These are phyloP conservation scores for slime mould (Dictyostelium discoideum) DNA, from an alignment of 78 protist genomes.

Conservation along the genomic window DNA sequence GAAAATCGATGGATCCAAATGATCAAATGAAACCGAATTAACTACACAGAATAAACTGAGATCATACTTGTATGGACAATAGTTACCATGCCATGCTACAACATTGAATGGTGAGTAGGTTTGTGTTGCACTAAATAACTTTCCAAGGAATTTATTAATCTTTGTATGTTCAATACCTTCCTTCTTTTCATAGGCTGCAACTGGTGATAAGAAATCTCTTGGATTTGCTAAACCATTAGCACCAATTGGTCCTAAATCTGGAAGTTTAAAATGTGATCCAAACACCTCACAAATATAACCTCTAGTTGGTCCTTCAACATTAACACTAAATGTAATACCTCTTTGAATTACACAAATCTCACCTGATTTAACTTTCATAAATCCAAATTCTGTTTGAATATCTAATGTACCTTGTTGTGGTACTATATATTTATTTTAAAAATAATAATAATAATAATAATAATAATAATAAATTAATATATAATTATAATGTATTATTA, in stretches of 20 bases:
- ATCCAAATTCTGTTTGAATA: constrained; percentile 95
- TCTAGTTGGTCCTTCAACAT: constrained; percentile 80
- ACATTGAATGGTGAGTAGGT: constrained; percentile 92
- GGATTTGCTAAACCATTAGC: constrained; percentile 98
- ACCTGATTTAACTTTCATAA: constrained; percentile 87
- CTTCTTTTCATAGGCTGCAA: constrained; percentile 90
- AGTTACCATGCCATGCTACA: constrained; percentile 98
- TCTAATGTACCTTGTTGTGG: constrained; percentile 87
- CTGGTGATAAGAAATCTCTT: constrained; percentile 94
- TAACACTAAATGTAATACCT: constrained; percentile 93
- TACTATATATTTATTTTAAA: background rate
- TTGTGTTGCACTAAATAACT: constrained; percentile 70
- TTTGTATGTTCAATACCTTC: constrained; percentile 1
- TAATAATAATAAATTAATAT: background rate
- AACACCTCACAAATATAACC: constrained; percentile 95
- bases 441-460: background rate
- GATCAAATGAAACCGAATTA: constrained; percentile 95
- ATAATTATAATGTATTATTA: background rate
- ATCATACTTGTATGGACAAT: constrained; percentile 96
- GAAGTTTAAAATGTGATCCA: constrained; percentile 91
- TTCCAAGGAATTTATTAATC: constrained; percentile 89
- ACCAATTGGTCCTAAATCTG: constrained; percentile 98
- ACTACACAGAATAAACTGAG: constrained; percentile 88
- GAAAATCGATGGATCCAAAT: constrained; percentile 97
- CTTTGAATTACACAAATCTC: constrained; percentile 95